Evolutionary conservation across 257 asterid genomes (phyloP), one percentile per base, ranked within the genome.

Genomic region (Fraxinus quadrangulata): DNA sequence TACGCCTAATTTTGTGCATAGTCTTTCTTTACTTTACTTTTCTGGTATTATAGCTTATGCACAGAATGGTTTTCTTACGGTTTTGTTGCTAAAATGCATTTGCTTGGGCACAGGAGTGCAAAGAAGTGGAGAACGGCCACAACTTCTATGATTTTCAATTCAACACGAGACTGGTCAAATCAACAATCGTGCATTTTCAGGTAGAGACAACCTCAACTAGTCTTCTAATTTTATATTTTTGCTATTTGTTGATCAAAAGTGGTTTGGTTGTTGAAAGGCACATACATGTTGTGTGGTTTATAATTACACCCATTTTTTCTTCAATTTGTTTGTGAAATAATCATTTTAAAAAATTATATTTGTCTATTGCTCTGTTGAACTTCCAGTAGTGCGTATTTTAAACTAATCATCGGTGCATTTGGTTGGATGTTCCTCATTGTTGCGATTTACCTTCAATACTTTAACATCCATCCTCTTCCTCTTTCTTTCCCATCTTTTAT

Each of bases 151-250:
- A 91, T 81, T 95, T 95, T 82, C 97, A 91, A 84, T 93, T 91
- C 85, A 95, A 95, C 77, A 90, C 99, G 21, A 92, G 98, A 87
- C 89, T 90, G 36, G 97, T 93, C 83, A 95, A 89, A 82, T 89
- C 99, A 36, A 90, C 99, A 13, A 93, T 95, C 21, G 97, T 91
- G 40, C 99, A 95, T 85, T 95, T 95, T 88, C 99, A 95, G 99
- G 99, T 95, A 85, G 65, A 85, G 81, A 68, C 73, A 54, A 75
- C 49, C 72, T 61, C 59, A 31, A 54, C 77, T 77, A 51, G 66
- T 80, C 82, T 73, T 71, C n/a, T 39, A 59, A 14, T 30, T 77
- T 17, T 36, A 11, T 24, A 21, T 47, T 24, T 49, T 3, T 65
- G 49, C 12, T 63, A 73, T 72, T 76, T 47, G 23, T 47, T 63